Evolutionary conservation across 2,329 filamentous ascomycete genomes (phyloP), one percentile per base, ranked within the genome.

Genomic region (Colletotrichum ledebouriae): DNA sequence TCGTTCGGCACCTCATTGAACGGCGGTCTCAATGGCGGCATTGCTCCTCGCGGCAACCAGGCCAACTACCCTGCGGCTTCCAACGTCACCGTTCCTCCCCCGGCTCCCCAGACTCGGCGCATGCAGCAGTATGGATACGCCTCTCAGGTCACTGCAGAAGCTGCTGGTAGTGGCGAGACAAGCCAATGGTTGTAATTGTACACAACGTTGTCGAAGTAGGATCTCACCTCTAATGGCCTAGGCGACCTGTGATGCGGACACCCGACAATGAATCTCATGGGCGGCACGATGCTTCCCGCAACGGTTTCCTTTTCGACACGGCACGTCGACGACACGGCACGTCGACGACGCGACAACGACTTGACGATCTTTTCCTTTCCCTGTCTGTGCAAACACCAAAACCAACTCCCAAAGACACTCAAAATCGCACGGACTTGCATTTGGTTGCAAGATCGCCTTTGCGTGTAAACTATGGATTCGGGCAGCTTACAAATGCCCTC

Each of bases 311-410:
- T 70, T 73, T 72, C 75, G 71, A 75, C 75, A 73, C 75, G 76
- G 74, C 74, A 75, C 73, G 73, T 73, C 78, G 70, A 78, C 75
- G 78, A 79, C 71, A 75, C 75, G 74, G n/a, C n/a, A 75, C 73
- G 73, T 73, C 78, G 70, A 78, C 75, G 78, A 79, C 71, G 75
- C 75, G 74, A 73, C 73, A 75, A 82, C 75, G 78, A 82, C 72
- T 76, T 81, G 75, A 82, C 75, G 79, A 82, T 63, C 22, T 75
- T 80, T 77, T 75, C 72, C 77, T 77, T 73, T 71, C 55, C 63
- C 71, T 74, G 73, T 73, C 71, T 75, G 73, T 78, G 76, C 70
- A 71, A 67, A 52, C 56, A 69, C 55, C 56, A 64, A 61, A 49
- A 29, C 37, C 55, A 64, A 46, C 65, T 50, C 39, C 65, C 47